Evolutionary conservation across 371 early-diverging fungal species (phyloP), one percentile per base, ranked within the genome.

Genomic region (Quaeritorhiza haematococci): DNA sequence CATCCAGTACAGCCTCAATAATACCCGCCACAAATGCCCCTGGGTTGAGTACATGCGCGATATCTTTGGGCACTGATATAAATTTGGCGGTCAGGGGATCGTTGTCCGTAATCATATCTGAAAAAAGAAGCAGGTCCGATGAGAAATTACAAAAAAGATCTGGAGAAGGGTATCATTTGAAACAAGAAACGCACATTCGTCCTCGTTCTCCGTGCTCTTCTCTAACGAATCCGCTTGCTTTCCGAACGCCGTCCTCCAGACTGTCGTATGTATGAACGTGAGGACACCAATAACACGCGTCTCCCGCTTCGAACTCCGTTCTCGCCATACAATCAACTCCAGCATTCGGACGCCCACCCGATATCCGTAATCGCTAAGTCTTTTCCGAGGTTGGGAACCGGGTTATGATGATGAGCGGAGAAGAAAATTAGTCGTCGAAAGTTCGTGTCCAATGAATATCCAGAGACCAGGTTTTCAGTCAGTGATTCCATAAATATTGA

Each of bases 51-150:
- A 87, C 85, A 10, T 28, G 33, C 26, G 91, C 80, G 58, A 93
- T 76, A 59, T 97, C 98, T 62, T 62, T 90, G 1, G 98, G 96
- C 4, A 93, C 85, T 3, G 94, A 92, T 46, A 97, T 91, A 72
- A 85, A 96, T 66, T 84, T 86, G 38, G 83, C 84, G 35, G 94
- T 74, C 6, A 86, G 55, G 1, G 94, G 95, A 48, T 97, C 95
- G 60, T 95, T 94, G 68, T 97, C 98, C 19, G 89, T 89, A 33
- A 97, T 91, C 98, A 97, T 97, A 63, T 95, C 90, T 92, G 71
- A 23, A 13, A 42, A 32, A 3, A 42, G 32, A 26, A 29, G 28
- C 28, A 34, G 28, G 13, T 32, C 17, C 15, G 33, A 17, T 63
- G 3, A 34, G 51, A 15, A 30, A n/a, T 30, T 46, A 4, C 30